Evolutionary conservation across 2,329 filamentous ascomycete species (phyloP).

Genomic region (Apiospora kogelbergensis): DNA sequence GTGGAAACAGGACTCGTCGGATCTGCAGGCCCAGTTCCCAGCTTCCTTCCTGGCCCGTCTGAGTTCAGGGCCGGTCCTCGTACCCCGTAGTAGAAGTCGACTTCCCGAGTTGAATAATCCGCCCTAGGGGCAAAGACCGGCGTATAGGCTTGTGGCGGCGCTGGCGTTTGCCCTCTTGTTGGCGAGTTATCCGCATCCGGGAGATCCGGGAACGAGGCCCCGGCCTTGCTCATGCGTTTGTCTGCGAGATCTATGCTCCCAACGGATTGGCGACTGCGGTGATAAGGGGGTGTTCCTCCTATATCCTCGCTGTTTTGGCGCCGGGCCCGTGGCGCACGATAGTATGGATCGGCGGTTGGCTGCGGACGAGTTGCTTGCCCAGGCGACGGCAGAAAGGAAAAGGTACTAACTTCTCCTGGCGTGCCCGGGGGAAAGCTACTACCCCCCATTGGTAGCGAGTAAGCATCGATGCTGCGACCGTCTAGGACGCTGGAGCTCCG

Average conservation of each 20-base stretch:
- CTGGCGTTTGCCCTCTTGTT: constrained; percentile 44
- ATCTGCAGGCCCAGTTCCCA: constrained; percentile 93
- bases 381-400: constrained; percentile 68
- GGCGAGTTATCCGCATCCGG: constrained; percentile 41
- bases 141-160: constrained; percentile 40
- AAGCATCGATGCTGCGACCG: constrained; percentile 46
- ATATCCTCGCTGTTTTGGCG: constrained; percentile 59
- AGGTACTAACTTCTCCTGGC: constrained; percentile 67
- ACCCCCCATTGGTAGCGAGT: constrained; percentile 50
- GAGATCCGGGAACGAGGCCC: constrained; percentile 35
- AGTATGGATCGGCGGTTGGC: constrained; percentile 73
- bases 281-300: constrained; percentile 33
- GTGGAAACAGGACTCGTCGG: constrained; percentile 89
- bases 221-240: constrained; percentile 39
- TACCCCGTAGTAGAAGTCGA: constrained; percentile 95
- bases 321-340: constrained; percentile 76
- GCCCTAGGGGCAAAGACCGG: constrained; percentile 57
- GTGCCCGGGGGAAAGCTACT: constrained; percentile 74
- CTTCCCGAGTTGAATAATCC: constrained; percentile 91
- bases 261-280: constrained; percentile 35
- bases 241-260: constrained; percentile 37
- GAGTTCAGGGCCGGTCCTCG: constrained; percentile 84
- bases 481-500: constrained; percentile 58
- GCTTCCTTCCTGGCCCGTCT: constrained; percentile 75
- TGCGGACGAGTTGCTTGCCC: constrained; percentile 44